These are phyloP conservation scores for Wickerhamia fluorescens DNA, from an alignment of 805 yeast genomes.

Conservation along the genomic window DNA sequence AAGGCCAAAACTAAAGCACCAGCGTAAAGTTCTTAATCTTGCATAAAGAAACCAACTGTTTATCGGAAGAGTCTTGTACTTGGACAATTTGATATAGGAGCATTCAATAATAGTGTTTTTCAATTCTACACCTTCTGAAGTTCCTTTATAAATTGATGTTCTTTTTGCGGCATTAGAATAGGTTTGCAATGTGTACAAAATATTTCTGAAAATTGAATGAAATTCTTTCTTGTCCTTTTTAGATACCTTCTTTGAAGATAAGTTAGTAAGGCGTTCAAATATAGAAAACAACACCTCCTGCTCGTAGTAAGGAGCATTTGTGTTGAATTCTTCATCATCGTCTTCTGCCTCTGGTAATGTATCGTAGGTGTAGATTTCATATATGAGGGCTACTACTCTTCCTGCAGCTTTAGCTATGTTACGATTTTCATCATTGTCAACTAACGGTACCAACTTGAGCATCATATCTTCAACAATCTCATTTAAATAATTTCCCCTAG, in stretches of 20 bases:
- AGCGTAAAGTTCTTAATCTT: constrained; percentile 42
- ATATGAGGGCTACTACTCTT: constrained; percentile 47
- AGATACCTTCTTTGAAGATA: constrained; percentile 50
- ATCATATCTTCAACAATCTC: constrained; percentile 34
- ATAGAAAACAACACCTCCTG: constrained; percentile 38
- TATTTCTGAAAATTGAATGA: constrained; percentile 55
- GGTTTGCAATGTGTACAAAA: constrained; percentile 39
- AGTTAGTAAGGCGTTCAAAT: constrained; percentile 38
- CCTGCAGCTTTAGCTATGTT: constrained; percentile 52
- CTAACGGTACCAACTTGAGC: constrained; percentile 33
- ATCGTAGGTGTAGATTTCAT: constrained; percentile 46
- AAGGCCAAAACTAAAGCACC: constrained; percentile 46
- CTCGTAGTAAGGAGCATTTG: constrained; percentile 47
- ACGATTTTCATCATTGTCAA: constrained; percentile 33
- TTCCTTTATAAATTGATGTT: constrained; percentile 28
- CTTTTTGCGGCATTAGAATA: constrained; percentile 29
- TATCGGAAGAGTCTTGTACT: constrained; percentile 39
- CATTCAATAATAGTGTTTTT: constrained; percentile 22
- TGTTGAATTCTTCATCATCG: constrained; percentile 37
- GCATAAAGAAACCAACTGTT: constrained; percentile 45
- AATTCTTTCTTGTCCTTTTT: constrained; percentile 58
- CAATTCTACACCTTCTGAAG: constrained; percentile 30
- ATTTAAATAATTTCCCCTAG: constrained; percentile 36
- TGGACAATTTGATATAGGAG: constrained; percentile 36
- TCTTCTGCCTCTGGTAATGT: constrained; percentile 31